Conservation (phyloP, 2,329 filamentous ascomycete genomes). For the Aspergillus sp. region DNA sequence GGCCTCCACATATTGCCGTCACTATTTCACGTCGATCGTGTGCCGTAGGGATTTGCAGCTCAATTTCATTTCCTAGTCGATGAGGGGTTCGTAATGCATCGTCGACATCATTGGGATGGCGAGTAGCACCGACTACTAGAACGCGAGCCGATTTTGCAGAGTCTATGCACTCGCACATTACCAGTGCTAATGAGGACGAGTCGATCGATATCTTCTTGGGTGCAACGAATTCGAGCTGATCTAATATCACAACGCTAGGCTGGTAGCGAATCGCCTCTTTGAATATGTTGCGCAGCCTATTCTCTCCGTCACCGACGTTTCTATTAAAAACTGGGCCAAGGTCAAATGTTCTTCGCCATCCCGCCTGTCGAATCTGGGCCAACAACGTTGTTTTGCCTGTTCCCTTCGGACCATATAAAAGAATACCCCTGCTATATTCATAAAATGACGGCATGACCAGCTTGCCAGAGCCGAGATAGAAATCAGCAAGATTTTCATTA, state of each 20-base stretch:
- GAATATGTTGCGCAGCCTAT: conserved; percentile 67
- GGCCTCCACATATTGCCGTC: conserved; percentile 52
- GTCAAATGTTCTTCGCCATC: conserved; percentile 68
- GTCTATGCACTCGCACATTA: conserved; percentile 43
- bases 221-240: conserved; percentile 71
- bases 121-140: conserved; percentile 72
- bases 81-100: conserved; percentile 63
- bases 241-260: conserved; percentile 77
- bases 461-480: conserved; percentile 40
- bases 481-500: conserved; percentile 64
- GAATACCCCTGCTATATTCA: conserved; percentile 56
- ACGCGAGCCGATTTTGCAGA: conserved; percentile 53
- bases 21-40: conserved; percentile 72
- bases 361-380: conserved; percentile 62
- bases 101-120: conserved; percentile 72
- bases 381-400: conserved; percentile 82
- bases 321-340: conserved; percentile 34
- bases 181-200: conserved; percentile 34
- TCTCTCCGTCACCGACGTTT: conserved; percentile 45
- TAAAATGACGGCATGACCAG: conserved; percentile 43
- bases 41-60: conserved; percentile 74
- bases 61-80: conserved; percentile 67
- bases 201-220: conserved; percentile 55
- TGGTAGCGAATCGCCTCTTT: conserved; percentile 66
- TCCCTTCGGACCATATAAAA: conserved; percentile 78